phyloP scores from a whole-genome alignment of 495 filamentous ascomycete genomes.

The Podospora sp. region DNA sequence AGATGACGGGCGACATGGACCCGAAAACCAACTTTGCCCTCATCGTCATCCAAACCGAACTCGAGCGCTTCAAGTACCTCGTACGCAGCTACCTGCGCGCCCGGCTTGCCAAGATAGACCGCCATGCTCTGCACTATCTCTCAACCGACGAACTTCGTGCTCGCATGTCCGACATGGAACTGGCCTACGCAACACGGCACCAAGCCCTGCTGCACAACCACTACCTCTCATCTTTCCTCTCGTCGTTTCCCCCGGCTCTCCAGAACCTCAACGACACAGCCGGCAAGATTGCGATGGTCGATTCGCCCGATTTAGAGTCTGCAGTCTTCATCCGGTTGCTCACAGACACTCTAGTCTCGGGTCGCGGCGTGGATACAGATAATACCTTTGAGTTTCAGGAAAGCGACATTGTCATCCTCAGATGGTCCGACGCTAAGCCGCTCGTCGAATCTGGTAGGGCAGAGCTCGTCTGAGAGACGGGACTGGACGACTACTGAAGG shows the following conservation, averaged over 20 bases:
- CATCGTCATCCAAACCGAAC: constrained; percentile 94
- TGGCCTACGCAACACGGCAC: constrained; percentile 77
- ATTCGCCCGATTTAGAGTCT: constrained; percentile 75
- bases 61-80: constrained; percentile 89
- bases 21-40: constrained; percentile 87
- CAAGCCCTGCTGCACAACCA: constrained; percentile 79
- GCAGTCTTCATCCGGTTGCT: constrained; percentile 85
- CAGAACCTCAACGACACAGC: constrained; percentile 86
- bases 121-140: constrained; percentile 65
- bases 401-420: constrained; percentile 83
- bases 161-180: constrained; percentile 71
- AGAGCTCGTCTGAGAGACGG: constrained; percentile 70
- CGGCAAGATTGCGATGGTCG: constrained; percentile 89
- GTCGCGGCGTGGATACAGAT: constrained; percentile 61
- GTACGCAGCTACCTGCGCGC: constrained; percentile 81
- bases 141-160: constrained; percentile 47
- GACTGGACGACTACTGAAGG: not conserved
- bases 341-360: constrained; percentile 57
- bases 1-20: constrained; percentile 77
- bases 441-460: constrained; percentile 73
- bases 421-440: constrained; percentile 80
- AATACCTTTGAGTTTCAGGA: constrained; percentile 63
- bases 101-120: constrained; percentile 86
- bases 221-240: constrained; percentile 79
- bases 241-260: constrained; percentile 72